Evolutionary conservation across 495 filamentous ascomycete species (phyloP).

Genomic region (Durotheca rogersii): DNA sequence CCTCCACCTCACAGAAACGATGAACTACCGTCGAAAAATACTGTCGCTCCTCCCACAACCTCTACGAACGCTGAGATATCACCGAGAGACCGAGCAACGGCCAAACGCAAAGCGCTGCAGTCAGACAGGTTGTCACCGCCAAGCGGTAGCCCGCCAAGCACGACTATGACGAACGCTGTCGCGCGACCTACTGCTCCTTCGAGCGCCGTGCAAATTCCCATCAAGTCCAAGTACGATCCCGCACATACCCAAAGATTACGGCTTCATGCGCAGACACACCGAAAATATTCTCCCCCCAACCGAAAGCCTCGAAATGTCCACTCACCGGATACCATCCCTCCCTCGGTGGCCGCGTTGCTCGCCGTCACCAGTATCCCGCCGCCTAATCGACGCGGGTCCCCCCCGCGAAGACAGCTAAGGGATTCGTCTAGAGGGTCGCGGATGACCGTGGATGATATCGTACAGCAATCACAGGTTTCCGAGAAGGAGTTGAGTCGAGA

Average conservation of each 20-base stretch:
- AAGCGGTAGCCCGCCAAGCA: slow-evolving; percentile 35
- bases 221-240: slow-evolving; percentile 36
- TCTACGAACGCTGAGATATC: slow-evolving; percentile 13
- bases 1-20: slow-evolving; percentile 33
- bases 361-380: slow-evolving; percentile 61
- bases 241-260: slow-evolving; percentile 24
- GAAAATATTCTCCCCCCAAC: slow-evolving; percentile 28
- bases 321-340: slow-evolving; percentile 53
- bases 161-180: slow-evolving; percentile 29
- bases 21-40: slow-evolving; percentile 27
- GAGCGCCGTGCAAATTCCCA: slow-evolving; percentile 50
- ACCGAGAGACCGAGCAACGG: slow-evolving; percentile 31
- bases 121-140: slow-evolving; percentile 25
- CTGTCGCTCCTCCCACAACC: slow-evolving; percentile 10
- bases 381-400: slow-evolving; percentile 34
- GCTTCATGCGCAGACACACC: slow-evolving; percentile 19
- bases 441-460: slow-evolving; percentile 55
- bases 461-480: slow-evolving; percentile 48
- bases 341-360: slow-evolving; percentile 60
- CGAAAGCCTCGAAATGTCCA: slow-evolving; percentile 40
- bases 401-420: slow-evolving; percentile 19
- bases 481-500: slow-evolving; percentile 52
- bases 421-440: slow-evolving; percentile 48
- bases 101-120: slow-evolving; percentile 29
- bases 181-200: slow-evolving; percentile 42